Percentiles rank a stretch among this genome's conserved stretches.
phyloP scores from a whole-genome alignment of 2,329 filamentous ascomycete species.

The Aspergillus ustus region DNA sequence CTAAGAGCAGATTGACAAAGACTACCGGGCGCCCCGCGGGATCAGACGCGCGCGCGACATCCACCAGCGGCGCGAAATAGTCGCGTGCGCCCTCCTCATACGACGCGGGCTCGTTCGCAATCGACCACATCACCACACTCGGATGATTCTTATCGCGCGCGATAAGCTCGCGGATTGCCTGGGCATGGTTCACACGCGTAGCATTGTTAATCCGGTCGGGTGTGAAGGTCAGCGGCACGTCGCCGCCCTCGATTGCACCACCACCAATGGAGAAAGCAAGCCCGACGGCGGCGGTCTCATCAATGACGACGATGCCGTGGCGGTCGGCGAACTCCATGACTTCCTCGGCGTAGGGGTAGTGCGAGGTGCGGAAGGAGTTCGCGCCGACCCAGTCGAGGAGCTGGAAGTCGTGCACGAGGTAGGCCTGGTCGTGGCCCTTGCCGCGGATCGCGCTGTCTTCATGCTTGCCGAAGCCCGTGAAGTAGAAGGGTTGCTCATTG shows the following conservation, averaged over 20 bases:
- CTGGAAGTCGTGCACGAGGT: slow-evolving; percentile 39
- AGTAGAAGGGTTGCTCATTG: slow-evolving; percentile 8
- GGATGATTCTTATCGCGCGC: slow-evolving; percentile 8
- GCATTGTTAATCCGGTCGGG: slow-evolving; percentile 8
- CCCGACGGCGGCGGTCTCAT: neutral
- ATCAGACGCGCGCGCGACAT: neutral
- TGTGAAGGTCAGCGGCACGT: neutral
- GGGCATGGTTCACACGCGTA: neutral
- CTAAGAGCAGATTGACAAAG: slow-evolving; percentile 9
- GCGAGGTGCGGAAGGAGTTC: slow-evolving; percentile 38
- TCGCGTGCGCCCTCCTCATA: slow-evolving; percentile 25
- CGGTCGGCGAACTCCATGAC: slow-evolving; percentile 8
- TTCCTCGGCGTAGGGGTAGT: slow-evolving; percentile 35
- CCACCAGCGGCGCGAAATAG: slow-evolving; percentile 29
- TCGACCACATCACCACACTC: slow-evolving; percentile 5
- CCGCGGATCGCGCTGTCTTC: slow-evolving; percentile 5
- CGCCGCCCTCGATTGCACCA: neutral
- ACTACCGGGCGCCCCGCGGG: neutral
- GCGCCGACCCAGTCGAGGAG: slow-evolving; percentile 36
- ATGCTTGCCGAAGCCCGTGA: slow-evolving; percentile 11
- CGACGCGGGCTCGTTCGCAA: slow-evolving; percentile 1
- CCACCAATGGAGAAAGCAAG: neutral
- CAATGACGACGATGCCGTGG: slow-evolving; percentile 4
- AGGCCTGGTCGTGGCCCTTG: slow-evolving; percentile 33
- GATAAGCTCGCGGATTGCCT: slow-evolving; percentile 5